Evolutionary conservation across 1,284 basidiomycete species (phyloP), one percentile per base, ranked within the genome.

Genomic region (Rhodofomes roseus): DNA sequence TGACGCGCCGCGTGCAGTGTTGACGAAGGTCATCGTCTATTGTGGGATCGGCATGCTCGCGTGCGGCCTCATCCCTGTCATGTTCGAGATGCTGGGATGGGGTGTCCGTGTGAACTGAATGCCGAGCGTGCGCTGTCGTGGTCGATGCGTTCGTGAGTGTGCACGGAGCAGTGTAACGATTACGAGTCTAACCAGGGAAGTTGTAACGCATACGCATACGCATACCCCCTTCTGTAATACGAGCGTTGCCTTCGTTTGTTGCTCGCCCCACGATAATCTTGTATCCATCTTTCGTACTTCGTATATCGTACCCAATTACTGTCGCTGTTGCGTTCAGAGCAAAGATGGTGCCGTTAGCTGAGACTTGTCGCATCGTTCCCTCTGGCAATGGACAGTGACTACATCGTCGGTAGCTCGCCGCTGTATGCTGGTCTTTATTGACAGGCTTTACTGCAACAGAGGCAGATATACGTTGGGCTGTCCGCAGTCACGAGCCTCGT

Each of bases 1-100:
- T 51, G 56, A 6, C 59, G n/a, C n/a, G n/a, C n/a, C n/a, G n/a
- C 39, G 56, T 54, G 14, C 63, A 94, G 93, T 96, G 8, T 74
- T 96, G 63, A 96, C 95, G 31, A 96, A 96, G 76, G 89, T 96
- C 3, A 85, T 94, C 52, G 95, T 96, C 2, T 98, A 97, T 70
- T 82, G 83, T 55, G 94, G 93, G 0, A 96, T 97, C 61, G 93
- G 84, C 0, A 71, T 91, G 27, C 71, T 95, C 18, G 84, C 87
- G 0, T 74, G 77, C 4, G 84, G 87, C 60, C 71, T 78, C 1
- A 75, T 89, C 34, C 92, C 92, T 0, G 71, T 87, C 18, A 72
- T 86, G 66, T 95, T 94, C 67, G 85, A 88, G 66, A 56, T 83
- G 7, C 65, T 92, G 4, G 91, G 85, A 0, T 89, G 84, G 85